These are phyloP conservation scores for Puccinia coronata DNA, from an alignment of 1,284 basidiomycete species.

Conservation along the genomic window DNA sequence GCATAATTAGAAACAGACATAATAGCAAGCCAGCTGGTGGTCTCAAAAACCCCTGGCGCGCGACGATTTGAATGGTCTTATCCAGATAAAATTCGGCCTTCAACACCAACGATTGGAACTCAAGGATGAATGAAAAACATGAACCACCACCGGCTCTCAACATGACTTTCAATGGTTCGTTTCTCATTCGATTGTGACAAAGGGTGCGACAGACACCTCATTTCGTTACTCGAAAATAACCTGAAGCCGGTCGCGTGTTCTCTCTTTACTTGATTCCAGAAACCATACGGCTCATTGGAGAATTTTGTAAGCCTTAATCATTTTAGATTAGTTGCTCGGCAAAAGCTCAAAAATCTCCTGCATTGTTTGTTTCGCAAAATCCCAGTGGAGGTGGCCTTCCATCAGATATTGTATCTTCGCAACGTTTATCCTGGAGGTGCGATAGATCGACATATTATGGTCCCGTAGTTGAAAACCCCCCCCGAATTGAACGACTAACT, in stretches of 20 bases:
- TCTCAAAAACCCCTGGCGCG: background rate
- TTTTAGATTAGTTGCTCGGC: background rate
- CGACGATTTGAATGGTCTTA: background rate
- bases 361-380: background rate
- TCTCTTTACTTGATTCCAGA: slow-evolving; percentile 16
- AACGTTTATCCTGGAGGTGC: slow-evolving; percentile 74
- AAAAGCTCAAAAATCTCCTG: background rate
- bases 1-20: no score
- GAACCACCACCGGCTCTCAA: background rate
- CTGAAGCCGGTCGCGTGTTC: no score
- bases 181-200: background rate
- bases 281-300: slow-evolving; percentile 34
- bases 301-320: slow-evolving; percentile 30
- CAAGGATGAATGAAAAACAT: background rate
- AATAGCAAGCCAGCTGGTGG: no score
- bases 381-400: slow-evolving; percentile 86
- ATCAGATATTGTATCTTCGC: slow-evolving; percentile 84
- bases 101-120: background rate
- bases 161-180: slow-evolving; percentile 22
- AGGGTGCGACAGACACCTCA: no score
- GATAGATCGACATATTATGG: background rate
- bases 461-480: background rate
- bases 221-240: no score
- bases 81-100: background rate
- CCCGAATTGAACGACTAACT: background rate